Base-by-base conservation (phyloP, 768 basidiomycete species). In the Lactarius sanguifluus region DNA sequence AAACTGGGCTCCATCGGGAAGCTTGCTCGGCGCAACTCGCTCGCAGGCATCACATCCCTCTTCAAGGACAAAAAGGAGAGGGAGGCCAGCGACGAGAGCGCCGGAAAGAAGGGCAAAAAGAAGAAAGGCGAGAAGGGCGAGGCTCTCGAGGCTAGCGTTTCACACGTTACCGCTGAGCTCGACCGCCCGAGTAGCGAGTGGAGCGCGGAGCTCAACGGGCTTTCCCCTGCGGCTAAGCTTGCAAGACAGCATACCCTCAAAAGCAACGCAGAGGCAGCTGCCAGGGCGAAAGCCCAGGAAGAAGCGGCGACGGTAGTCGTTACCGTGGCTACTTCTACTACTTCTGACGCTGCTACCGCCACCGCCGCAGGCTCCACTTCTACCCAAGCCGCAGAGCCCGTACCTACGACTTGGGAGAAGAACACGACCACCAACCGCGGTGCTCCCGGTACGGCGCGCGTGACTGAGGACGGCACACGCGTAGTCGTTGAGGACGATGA, bases 1-100 rank as follows among this genome's bases (percentile, higher is more conserved):
- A 98, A 97, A 80, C 87, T 98, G 57, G 92, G 96, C 3, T 87
- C 88, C 45, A 88, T 97, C 78, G 92, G 93, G 38, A 93, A 91
- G 77, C 83, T 97, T 18, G 92, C 94, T 10, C 79, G 94, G 59
- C 82, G 94, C 54, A 96, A 96, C 74, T 94, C 92, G 43, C 78
- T 98, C 47, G 90, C 91, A 61, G 91, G 94, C 34, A 95, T 98
- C 75, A 94, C 94, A 23, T 92, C 90, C 58, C 80, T 98, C 64
- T 97, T 98, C 83, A 96, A 96, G 78, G 93, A 94, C 75, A 92
- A 88, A 76, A 79, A 83, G 63, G 76, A 78, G 36, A 79, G 86
- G 73, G 86, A 86, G 60, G 78, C 74, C 2, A 64, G 66, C 20
- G 76, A 66, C 18, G 65, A 60, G 36, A 73, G 68, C 40, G 71